Evolutionary conservation across 225 moss, liverwort and hornwort species (phyloP).

Genomic region (Bryoerythrophyllum caledonicum): DNA sequence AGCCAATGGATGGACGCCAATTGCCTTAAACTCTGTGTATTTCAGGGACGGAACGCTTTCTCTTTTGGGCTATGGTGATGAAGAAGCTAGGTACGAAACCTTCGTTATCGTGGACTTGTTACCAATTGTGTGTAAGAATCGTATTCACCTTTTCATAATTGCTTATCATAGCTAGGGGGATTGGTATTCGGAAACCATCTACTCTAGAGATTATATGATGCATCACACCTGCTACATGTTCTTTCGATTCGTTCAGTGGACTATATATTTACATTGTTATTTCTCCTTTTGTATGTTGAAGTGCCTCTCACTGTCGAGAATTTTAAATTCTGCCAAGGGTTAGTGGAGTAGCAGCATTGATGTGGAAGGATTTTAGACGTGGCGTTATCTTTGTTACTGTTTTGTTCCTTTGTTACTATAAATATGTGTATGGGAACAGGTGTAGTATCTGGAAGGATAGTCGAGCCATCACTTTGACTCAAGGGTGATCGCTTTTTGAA

Average conservation of each 20-base stretch:
- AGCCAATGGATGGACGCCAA: constrained; percentile 70
- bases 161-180: background rate
- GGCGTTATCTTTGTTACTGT: background rate
- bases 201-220: constrained; percentile 16
- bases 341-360: constrained; percentile 7
- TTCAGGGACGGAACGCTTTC: constrained; percentile 91
- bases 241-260: constrained; percentile 10
- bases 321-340: background rate
- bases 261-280: constrained; percentile 4
- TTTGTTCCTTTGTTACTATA: constrained; percentile 1
- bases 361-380: background rate
- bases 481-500: background rate
- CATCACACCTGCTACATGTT: constrained; percentile 12
- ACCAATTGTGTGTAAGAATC: background rate
- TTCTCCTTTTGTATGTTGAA: constrained; percentile 10
- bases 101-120: constrained; percentile 16
- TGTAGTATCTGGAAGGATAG: constrained; percentile 7
- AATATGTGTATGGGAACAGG: background rate
- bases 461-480: constrained; percentile 2
- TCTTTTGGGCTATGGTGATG: constrained; percentile 94
- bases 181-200: background rate
- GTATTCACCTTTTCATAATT: background rate
- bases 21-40: constrained; percentile 83
- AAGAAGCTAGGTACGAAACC: constrained; percentile 83
- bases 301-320: background rate